phyloP scores from a whole-genome alignment of 2,329 filamentous ascomycete species.

The Lomentospora prolificans region DNA sequence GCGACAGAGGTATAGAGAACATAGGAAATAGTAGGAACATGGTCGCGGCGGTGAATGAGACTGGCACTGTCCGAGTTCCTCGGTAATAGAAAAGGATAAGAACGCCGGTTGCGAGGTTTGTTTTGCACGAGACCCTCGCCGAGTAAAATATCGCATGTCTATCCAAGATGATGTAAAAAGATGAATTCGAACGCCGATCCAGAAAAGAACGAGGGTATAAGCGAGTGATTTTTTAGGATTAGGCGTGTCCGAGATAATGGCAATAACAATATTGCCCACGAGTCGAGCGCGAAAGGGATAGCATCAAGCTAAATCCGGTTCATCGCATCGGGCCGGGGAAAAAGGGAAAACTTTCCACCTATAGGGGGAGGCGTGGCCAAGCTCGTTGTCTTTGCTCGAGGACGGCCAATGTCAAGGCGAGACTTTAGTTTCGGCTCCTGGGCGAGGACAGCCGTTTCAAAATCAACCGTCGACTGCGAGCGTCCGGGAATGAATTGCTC shows the following conservation, averaged over 20 bases:
- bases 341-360: constrained; percentile 37
- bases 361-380: constrained; percentile 32
- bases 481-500: constrained; percentile 5
- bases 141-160: neutral
- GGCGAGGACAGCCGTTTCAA: constrained; percentile 7
- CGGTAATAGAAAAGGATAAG: neutral
- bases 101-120: neutral
- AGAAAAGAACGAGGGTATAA: neutral
- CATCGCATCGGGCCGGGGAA: constrained; percentile 21
- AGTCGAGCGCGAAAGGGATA: neutral
- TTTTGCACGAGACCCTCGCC: neutral
- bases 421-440: constrained; percentile 20
- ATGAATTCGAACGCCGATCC: neutral
- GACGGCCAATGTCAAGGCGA: constrained; percentile 21
- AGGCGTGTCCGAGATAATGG: neutral
- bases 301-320: constrained; percentile 17
- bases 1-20: neutral
- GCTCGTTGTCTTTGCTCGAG: constrained; percentile 36
- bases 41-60: neutral
- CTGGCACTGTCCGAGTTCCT: neutral
- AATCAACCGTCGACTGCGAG: constrained; percentile 2
- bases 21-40: neutral
- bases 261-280: neutral
- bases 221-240: neutral
- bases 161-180: neutral